Evolutionary conservation across 495 filamentous ascomycete species (phyloP), one percentile per base, ranked within the genome.

Genomic region (Trichoderma gamsii): DNA sequence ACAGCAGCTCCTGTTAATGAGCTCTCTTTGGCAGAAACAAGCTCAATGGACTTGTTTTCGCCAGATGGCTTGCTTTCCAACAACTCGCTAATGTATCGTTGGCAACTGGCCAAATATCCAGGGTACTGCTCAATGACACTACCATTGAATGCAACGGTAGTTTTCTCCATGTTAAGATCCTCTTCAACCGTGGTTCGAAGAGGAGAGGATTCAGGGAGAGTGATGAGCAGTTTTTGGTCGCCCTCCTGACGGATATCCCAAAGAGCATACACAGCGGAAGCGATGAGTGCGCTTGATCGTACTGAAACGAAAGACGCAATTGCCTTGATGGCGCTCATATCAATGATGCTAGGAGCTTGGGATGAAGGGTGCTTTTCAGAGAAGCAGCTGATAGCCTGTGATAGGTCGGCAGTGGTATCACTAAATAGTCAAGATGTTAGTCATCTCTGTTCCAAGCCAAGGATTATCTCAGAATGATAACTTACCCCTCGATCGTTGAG

Each of bases 91-190:
- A 88, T 78, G 69, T 81, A 83, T 7, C 64, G 66, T 73, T 90
- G 85, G 67, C 82, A 81, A 6, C 69, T 75, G 35, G 59, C 67
- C 21, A 77, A 73, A 72, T 89, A 90, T 23, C 73, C 74, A 0
- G 88, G 88, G 72, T 89, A 90, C 71, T 85, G 82, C 75, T 88
- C 84, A 41, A 90, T 81, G 41, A 90, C 88, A 32, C 81, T 83
- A 61, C 88, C 88, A 71, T 87, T 88, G 73, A 84, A 89, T 11
- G 84, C 86, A 13, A 89, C 84, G 15, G 83, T 80, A 3, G 79
- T 80, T 29, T 68, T 73, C 51, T 69, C 51, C 6, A 72, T 63
- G 16, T 63, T 64, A n/a, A 75, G 32, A 44, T 79, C 76, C 0
- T 71, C 69, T 23, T 72, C 71, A 6, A 76, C 72, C 41, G 75